phyloP scores from a whole-genome alignment of 495 filamentous ascomycete species.

The Hypoxylon rickii region DNA sequence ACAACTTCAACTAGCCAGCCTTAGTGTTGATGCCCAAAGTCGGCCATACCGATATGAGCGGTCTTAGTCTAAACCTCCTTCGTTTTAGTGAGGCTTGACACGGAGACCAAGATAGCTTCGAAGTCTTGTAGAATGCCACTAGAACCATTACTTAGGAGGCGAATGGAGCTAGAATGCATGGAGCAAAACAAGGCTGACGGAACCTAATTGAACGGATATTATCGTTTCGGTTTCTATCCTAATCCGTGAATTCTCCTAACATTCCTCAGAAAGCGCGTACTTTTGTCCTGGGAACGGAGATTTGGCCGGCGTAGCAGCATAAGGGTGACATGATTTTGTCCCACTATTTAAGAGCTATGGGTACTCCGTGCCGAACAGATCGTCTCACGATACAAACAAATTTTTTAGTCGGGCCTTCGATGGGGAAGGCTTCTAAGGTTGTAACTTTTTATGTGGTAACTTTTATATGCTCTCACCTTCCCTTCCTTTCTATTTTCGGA shows the following conservation, averaged over 20 bases:
- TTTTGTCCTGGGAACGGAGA: conserved; percentile 6
- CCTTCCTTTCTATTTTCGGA: background rate
- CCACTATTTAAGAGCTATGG: background rate
- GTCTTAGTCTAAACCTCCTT: conserved; percentile 2
- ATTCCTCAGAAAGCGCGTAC: too few relatives aligned
- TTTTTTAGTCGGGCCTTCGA: background rate
- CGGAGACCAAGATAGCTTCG: conserved; percentile 11
- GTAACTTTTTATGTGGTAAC: background rate
- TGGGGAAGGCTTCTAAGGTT: background rate
- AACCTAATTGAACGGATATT: background rate
- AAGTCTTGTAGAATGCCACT: conserved; percentile 24
- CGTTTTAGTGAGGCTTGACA: conserved; percentile 9
- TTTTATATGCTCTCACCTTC: background rate
- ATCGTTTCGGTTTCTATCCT: conserved; percentile 6
- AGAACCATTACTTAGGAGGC: conserved; percentile 10
- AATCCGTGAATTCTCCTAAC: too few relatives aligned
- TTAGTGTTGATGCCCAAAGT: background rate
- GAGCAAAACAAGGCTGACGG: conserved; percentile 12
- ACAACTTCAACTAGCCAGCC: background rate
- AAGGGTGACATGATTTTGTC: conserved; percentile 1
- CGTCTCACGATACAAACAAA: background rate
- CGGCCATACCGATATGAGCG: conserved; percentile 6
- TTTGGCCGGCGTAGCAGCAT: conserved; percentile 10
- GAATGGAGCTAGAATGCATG: conserved; percentile 10
- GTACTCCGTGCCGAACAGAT: background rate